phyloP scores from a whole-genome alignment of 2,329 filamentous ascomycete species.

The Hirsutella rhossiliensis region DNA sequence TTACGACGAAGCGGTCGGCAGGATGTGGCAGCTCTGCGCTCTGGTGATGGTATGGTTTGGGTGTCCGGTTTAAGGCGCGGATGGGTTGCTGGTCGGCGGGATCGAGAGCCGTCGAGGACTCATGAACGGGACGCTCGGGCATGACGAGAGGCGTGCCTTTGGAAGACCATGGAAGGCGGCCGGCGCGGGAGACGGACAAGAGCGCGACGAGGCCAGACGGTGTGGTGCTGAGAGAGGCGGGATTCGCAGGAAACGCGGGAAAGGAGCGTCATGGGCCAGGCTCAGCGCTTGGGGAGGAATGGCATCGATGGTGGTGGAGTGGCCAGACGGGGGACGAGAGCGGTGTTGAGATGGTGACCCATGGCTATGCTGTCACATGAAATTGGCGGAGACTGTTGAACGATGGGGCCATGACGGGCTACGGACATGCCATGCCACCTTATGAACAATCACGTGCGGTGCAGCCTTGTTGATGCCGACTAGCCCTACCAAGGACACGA shows the following conservation, averaged over 20 bases:
- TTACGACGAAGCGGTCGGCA: slow-evolving; percentile 24
- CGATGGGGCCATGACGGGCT: background rate
- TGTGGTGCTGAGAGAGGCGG: no score
- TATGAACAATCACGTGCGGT: background rate
- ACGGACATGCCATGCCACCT: background rate
- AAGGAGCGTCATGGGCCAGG: no score
- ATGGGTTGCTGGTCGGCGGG: slow-evolving; percentile 25
- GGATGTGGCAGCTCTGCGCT: slow-evolving; percentile 42
- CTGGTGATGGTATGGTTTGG: slow-evolving; percentile 55
- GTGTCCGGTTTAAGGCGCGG: slow-evolving; percentile 45
- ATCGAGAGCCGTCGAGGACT: slow-evolving; percentile 18
- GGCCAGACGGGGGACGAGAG: background rate
- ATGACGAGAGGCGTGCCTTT: slow-evolving; percentile 22
- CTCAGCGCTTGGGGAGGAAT: background rate
- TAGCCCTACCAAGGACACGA: background rate
- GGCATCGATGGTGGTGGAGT: background rate
- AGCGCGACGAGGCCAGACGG: no score
- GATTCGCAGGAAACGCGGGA: no score
- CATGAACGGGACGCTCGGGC: slow-evolving; percentile 30
- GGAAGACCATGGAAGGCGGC: slow-evolving; percentile 2
- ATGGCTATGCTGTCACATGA: background rate
- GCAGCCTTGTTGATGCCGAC: background rate
- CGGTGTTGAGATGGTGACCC: background rate
- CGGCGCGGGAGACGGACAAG: background rate
- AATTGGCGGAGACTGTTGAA: background rate